A percentile compares a stretch with the other conserved stretches of the same genome.
Conservation (phyloP, 139 green algal genomes). For the Ulvella scutata region DNA sequence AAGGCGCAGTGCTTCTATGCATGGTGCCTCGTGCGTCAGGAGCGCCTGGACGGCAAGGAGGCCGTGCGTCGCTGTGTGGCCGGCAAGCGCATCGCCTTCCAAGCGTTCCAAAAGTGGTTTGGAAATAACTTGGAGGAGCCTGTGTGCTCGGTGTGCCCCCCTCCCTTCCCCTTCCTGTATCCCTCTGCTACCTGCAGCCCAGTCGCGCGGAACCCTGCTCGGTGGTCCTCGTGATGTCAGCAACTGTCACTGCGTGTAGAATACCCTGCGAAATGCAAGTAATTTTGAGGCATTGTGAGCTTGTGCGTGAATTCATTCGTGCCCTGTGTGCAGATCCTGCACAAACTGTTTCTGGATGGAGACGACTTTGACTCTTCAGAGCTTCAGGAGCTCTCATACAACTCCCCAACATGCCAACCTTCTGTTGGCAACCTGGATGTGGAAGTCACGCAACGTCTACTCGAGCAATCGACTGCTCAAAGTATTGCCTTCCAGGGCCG, state of each 20-base stretch:
- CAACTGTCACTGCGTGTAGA: too few species aligned
- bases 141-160: neutral
- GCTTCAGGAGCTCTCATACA: neutral
- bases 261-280: too few species aligned
- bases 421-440: neutral
- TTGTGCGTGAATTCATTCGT: too few species aligned
- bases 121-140: neutral
- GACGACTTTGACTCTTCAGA: neutral
- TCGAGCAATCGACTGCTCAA: too few species aligned
- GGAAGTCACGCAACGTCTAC: too few species aligned
- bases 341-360: neutral
- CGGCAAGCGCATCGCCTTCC: neutral
- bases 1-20: neutral
- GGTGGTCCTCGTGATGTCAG: too few species aligned
- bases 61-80: neutral
- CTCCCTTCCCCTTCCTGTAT: neutral
- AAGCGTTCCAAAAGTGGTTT: neutral
- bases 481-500: too few species aligned
- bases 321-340: neutral
- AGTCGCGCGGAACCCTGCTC: too few species aligned
- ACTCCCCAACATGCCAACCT: neutral
- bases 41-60: neutral
- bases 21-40: neutral
- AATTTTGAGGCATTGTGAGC: too few species aligned
- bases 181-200: too few species aligned